Evolutionary conservation across 2,329 filamentous ascomycete species (phyloP).

Genomic region (Trichoderma afroharzianum): DNA sequence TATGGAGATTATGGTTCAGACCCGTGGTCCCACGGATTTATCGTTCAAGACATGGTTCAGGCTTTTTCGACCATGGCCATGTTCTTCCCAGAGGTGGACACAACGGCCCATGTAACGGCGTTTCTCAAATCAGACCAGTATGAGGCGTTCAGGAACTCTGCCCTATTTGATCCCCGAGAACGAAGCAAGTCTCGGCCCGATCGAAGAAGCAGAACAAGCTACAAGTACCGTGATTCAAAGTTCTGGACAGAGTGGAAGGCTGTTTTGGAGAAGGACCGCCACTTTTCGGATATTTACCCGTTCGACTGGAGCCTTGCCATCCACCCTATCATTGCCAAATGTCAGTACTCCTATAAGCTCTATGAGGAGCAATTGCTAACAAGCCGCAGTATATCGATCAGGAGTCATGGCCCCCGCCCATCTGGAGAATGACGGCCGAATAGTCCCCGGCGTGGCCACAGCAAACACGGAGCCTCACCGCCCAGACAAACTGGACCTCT

Average conservation of each 20-base stretch:
- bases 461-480: conserved; percentile 27
- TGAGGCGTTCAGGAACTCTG: conserved; percentile 20
- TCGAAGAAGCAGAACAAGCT: conserved; percentile 24
- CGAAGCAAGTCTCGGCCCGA: conserved; percentile 24
- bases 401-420: conserved; percentile 26
- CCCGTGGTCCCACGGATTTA: conserved; percentile 27
- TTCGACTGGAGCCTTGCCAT: conserved; percentile 28
- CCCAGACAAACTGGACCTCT: conserved; percentile 26
- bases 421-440: conserved; percentile 20
- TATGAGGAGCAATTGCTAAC: conserved; percentile 10
- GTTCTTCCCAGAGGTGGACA: conserved; percentile 25
- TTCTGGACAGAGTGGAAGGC: conserved; percentile 27
- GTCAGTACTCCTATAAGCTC: conserved; percentile 11
- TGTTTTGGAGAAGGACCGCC: conserved; percentile 12
- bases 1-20: conserved; percentile 14
- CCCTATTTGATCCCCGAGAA: conserved; percentile 23
- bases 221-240: conserved; percentile 21
- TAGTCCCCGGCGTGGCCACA: conserved; percentile 23
- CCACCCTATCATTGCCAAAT: conserved; percentile 25
- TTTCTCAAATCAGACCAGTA: conserved; percentile 22
- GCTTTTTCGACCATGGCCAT: conserved; percentile 27
- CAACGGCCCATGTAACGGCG: conserved; percentile 17
- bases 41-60: conserved; percentile 25
- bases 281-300: conserved; percentile 25
- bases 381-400: conserved; percentile 24